Conservation (phyloP, 2,329 filamentous ascomycete species). For the Chaetomium olivaceum region DNA sequence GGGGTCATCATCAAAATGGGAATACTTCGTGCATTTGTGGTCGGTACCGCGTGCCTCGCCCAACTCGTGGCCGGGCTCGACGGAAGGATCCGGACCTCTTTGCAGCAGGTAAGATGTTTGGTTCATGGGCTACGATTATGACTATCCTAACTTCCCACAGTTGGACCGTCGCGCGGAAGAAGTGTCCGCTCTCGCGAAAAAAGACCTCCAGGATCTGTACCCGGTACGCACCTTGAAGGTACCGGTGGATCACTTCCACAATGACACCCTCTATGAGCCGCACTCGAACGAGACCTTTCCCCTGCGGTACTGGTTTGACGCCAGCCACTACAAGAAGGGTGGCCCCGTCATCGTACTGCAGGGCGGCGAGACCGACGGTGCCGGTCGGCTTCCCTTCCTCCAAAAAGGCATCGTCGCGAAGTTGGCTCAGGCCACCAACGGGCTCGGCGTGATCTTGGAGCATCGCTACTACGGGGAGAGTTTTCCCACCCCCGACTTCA, state of each 20-base stretch:
- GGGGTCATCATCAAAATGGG: constrained; percentile 3
- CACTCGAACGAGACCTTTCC: constrained; percentile 68
- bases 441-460: constrained; percentile 78
- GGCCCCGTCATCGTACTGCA: constrained; percentile 80
- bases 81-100: constrained; percentile 25
- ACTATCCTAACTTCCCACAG: constrained; percentile 3
- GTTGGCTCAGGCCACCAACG: constrained; percentile 68
- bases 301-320: constrained; percentile 82
- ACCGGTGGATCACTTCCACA: constrained; percentile 79
- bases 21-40: constrained; percentile 7
- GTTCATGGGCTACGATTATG: background rate
- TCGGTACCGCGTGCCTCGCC: constrained; percentile 10
- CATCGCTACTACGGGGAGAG: constrained; percentile 85
- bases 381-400: constrained; percentile 66
- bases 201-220: constrained; percentile 35
- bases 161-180: constrained; percentile 10
- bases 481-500: constrained; percentile 66
- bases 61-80: constrained; percentile 19
- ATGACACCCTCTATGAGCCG: constrained; percentile 74
- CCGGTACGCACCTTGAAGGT: constrained; percentile 47
- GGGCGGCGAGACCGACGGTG: constrained; percentile 67
- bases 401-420: constrained; percentile 76
- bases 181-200: constrained; percentile 3
- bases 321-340: constrained; percentile 70
- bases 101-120: constrained; percentile 21